Evolutionary conservation across 106 monocot genomes (phyloP), one percentile per base, ranked within the genome.

Genomic region (Acanthochlamys bracteata): DNA sequence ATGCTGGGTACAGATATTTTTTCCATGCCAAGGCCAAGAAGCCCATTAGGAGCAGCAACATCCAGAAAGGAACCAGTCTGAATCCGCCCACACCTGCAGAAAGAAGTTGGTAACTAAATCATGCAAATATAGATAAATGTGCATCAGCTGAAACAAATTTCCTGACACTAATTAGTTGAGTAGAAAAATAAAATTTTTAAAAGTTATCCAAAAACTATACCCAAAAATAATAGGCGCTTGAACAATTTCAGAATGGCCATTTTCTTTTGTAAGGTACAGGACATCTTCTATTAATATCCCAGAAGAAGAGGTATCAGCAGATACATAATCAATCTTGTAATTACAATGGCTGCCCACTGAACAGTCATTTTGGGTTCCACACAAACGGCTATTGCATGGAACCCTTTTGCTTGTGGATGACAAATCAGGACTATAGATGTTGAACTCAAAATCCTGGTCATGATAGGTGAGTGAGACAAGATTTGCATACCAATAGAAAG

Each of bases 21-120:
- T 42, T 81, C 83, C 83, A 85, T 74, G 22, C 91, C 88, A 62
- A 96, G 96, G 39, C 96, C 96, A 75, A 96, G 76, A 61, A 96
- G 80, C 49, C 96, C 96, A 66, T 96, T 88, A 11, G 88, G 91
- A 57, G 96, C 96, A 64, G 88, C 96, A 71, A 73, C 63, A 39
- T 81, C 79, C 39, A 96, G 80, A 77, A 96, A 88, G 20, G 84
- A 83, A 70, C 96, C 96, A 60, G 91, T 96, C 70, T 96, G 96
- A 26, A 70, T 42, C 78, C 81, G 66, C 64, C 91, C 96, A 74
- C 96, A 96, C n/a, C 96, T 91, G 67, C 66, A 71, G 9, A 70
- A 63, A 67, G 16, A 23, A 47, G 43, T 20, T 65, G 10, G 63
- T 51, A 23, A 49, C 49, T 68, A 51, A 42, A 69, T 57, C 20